Percentiles rank a stretch among this genome's conserved stretches.
Evolutionary conservation across 202 grass and related monocot species (phyloP).

Genomic region (Saccharum hybrid): DNA sequence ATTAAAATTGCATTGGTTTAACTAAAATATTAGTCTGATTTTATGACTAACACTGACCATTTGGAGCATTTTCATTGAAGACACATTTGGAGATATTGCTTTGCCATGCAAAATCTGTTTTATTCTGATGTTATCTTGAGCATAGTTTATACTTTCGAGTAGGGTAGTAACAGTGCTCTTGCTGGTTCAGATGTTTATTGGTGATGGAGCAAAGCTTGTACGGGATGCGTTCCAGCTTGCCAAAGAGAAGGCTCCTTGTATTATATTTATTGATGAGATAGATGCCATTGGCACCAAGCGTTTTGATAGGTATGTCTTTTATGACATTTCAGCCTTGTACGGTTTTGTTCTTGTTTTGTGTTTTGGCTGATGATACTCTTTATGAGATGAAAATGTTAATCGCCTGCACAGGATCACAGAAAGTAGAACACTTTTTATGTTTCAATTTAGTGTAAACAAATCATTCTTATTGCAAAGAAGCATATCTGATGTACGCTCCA

Average conservation of each 20-base stretch:
- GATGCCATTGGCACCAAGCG: constrained; percentile 94
- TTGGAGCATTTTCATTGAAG: neutral
- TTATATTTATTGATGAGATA: constrained; percentile 97
- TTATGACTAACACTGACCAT: neutral
- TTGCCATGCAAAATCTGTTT: neutral
- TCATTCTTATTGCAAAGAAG: neutral
- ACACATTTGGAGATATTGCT: neutral
- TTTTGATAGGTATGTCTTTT: constrained; percentile 71
- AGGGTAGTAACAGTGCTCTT: constrained; percentile 15
- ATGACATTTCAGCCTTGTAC: neutral
- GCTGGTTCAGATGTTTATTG: constrained; percentile 83
- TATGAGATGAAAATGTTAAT: neutral
- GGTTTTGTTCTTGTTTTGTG: neutral
- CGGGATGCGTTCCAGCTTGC: constrained; percentile 92
- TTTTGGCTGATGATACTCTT: neutral
- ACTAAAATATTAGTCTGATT: neutral
- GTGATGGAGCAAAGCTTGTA: constrained; percentile 93
- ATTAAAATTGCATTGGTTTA: neutral
- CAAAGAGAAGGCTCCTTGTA: constrained; percentile 92
- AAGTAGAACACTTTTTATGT: neutral
- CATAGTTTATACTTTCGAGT: constrained; percentile 37
- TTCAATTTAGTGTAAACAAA: constrained; percentile 5
- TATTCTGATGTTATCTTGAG: constrained; percentile 24
- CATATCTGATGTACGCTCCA: constrained; percentile 18
- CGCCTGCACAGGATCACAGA: neutral